Base-by-base conservation (phyloP, 306 rosid genomes). In the Gastrolobium bilobum region DNA sequence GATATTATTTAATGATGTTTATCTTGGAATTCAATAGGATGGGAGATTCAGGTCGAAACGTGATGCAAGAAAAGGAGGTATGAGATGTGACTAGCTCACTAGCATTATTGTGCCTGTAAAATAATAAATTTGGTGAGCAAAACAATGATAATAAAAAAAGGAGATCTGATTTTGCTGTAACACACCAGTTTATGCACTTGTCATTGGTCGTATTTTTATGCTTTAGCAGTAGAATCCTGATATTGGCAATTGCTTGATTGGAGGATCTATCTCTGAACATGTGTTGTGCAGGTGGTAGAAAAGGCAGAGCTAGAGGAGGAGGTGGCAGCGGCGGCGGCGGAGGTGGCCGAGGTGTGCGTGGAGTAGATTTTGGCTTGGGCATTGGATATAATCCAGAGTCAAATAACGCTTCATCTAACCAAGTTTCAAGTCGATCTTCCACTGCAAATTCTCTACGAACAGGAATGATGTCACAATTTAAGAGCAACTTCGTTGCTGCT, bases 21-120 rank as follows among this genome's bases (percentile, higher is more conserved):
- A 2, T 58, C 59, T 50, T 79, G 72, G 76, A 76, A 62, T 84
- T 84, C 74, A 71, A 79, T 76, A 95, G 99, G 99, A 95, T 85
- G 99, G 99, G 84, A 92, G 98, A 87, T 95, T 88, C 95, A 91
- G 99, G 86, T 95, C 98, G 20, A 95, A 92, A 76, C 96, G 96
- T 29, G 99, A 95, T 88, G 91, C 98, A 35, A 89, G 99, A 82
- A 95, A 91, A 90, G 94, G 92, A 88, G 99, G 99, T 91, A 90
- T 71, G 85, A 33, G 51, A 67, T 79, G 59, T 39, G 47, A 64
- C 56, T 72, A 79, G 38, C 69, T 39, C 40, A 64, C 56, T 72
- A 79, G 38, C 73, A 8, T 34, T 60, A 37, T 35, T 4, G 47
- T 83, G 68, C 53, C 6, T 30, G 44, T 59, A 30, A 33, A 26